A percentile compares a stretch with the other conserved stretches of the same genome.
These are phyloP conservation scores for Halophytophthora polymorphica DNA, from an alignment of 352 stramenopile genomes.

Conservation along the genomic window DNA sequence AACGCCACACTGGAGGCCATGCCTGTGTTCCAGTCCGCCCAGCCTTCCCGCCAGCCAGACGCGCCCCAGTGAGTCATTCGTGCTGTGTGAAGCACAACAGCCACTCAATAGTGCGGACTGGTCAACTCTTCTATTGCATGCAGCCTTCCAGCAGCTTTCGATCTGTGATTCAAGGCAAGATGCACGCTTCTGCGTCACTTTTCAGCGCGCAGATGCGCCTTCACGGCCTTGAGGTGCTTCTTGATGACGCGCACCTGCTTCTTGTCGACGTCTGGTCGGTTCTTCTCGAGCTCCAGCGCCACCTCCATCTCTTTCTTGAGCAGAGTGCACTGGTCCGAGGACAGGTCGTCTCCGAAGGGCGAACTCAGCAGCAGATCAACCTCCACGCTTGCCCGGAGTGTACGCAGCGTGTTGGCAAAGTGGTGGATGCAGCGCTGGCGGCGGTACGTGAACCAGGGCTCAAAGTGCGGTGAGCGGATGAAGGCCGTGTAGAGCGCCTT, in stretches of 20 bases:
- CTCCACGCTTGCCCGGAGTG: conserved; percentile 47
- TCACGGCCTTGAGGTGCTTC: conserved; percentile 43
- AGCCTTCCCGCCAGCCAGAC: conserved; percentile 83
- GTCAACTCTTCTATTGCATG: too few species aligned
- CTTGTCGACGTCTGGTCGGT: conserved; percentile 28
- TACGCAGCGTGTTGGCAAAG: conserved; percentile 56
- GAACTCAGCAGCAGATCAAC: conserved; percentile 32
- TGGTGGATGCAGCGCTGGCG: conserved; percentile 65
- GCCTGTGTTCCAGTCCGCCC: conserved; percentile 76
- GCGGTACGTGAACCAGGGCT: conserved; percentile 73
- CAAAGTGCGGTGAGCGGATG: conserved; percentile 66
- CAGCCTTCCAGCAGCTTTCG: too few species aligned
- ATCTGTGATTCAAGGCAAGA: too few species aligned
- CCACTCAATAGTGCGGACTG: too few species aligned
- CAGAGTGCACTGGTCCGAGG: conserved; percentile 39
- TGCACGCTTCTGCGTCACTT: conserved; percentile 7
- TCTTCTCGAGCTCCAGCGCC: conserved; percentile 35
- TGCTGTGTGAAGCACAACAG: too few species aligned
- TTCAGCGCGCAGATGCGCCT: conserved; percentile 30
- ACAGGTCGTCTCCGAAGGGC: conserved; percentile 40
- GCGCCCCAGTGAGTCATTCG: conserved; percentile 15
- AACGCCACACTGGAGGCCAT: conserved; percentile 58
- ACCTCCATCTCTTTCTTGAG: conserved; percentile 48
- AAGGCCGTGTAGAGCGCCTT: conserved; percentile 70
- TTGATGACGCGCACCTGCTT: conserved; percentile 47